Evolutionary conservation across 768 basidiomycete species (phyloP), one percentile per base, ranked within the genome.

Genomic region (Tulasnella sp.): DNA sequence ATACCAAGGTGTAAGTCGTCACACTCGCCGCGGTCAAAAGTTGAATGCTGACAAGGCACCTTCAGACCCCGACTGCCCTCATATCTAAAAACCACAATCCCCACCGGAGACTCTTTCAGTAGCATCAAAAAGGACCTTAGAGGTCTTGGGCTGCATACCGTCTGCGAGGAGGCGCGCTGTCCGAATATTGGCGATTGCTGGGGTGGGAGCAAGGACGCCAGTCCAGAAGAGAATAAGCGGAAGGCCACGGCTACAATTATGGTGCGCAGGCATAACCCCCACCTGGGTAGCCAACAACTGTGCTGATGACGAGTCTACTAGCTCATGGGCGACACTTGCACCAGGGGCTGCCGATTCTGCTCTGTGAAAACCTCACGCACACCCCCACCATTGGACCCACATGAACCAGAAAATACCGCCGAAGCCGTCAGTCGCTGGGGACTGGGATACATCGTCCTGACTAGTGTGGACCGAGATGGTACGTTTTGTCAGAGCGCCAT

Each of bases 181-280:
- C 98, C 98, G 0, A 99, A 99, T 83, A 98, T 99, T 78, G 98
- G 97, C n/a, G 97, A 99, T 83, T 99, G 98, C 83, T 99, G 98
- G 98, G 96, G 98, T 58, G 96, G 96, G 12, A 86, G 85, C 39
- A 78, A 81, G 76, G 12, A 92, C 91, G 83, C 87, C 89, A 42
- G 90, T 88, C 73, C 87, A 85, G 58, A 90, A 89, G 93, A 94
- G 78, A 92, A 91, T 40, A 91, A 92, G 82, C 91, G 91, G 80
- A 89, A 90, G 74, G 98, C 98, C 34, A 99, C 98, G 9, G 98
- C 98, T 16, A 99, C 98, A 3, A 99, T 99, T 84, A 99, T 99
- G 98, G 97, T 95, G 81, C 80, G 88, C 77, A 72, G 48, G 27
- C 46, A 39, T 46, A 14, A n/a, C 71, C 39, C 24, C 24, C 24